Evolutionary conservation across 805 yeast species (phyloP), one percentile per base, ranked within the genome.

Genomic region (Teunomyces cretensis): DNA sequence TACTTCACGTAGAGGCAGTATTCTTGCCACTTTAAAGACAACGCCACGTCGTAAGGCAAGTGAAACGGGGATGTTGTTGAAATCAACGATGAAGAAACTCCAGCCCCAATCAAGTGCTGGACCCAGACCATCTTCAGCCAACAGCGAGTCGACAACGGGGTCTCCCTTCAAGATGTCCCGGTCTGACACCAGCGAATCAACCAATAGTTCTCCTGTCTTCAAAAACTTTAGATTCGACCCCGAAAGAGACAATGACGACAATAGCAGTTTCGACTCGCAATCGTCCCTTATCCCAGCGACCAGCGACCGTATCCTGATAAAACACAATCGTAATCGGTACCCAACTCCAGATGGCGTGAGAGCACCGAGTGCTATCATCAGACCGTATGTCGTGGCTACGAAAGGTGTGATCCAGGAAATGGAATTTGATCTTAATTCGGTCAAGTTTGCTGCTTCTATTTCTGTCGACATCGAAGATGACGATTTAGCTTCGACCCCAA

Each of bases 301-400:
- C 2, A 49, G 52, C 16, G 59, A 53, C 45, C 64, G 60, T 43
- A 54, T 64, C 5, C 48, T 47, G 27, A 44, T 43, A 28, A 56
- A 57, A 33, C 72, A 67, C 48, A 55, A 51, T 40, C 58, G 57
- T 41, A 64, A 61, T 30, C 70, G 74, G 46, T 69, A 61, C 41
- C 72, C 75, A 1, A 58, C 72, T 4, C 74, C 74, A 1, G 76
- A 75, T 42, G 97, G 97, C 1, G 76, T 85, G 1, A 71, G 97
- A 32, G 96, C 94, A 0, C 74, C 79, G 1, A 79, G 77, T 41
- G 89, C 97, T 0, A 78, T 87, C 1, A 66, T 88, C 22, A 74
- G 99, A 39, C 97, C 98, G 2, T 85, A 75, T 51, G 84, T 90
- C 1, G 61, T 82, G 1, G 78, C 83, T 3, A 73, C 84, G 0